Base-by-base conservation (phyloP, 768 basidiomycete species). In the Russula earlei region DNA sequence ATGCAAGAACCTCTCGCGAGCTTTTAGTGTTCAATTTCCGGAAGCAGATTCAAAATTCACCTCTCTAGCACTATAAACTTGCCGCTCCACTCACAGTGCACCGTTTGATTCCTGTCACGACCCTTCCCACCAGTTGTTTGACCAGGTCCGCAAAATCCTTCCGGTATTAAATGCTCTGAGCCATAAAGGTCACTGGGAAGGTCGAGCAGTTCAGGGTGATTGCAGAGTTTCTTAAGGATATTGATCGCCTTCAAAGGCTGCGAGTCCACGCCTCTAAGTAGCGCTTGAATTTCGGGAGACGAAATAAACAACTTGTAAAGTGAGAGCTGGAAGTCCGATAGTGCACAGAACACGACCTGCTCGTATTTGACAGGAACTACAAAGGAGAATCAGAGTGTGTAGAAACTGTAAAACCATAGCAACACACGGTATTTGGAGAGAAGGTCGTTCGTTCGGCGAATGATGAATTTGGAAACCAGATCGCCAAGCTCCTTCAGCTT, bases 351-450 rank as follows among this genome's bases (percentile, higher is more conserved):
- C 0, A 97, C 93, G 58, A 97, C 88, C 57, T 97, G 92, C 68
- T 98, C 96, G 72, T 98, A 98, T 69, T 99, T 99, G 72, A 99
- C 91, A 9, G 96, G 96, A 27, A 99, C 95, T 98, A 64, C 2
- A 49, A 46, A 24, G 42, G 25, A 46, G 29, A 36, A 27, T 37
- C 45, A 55, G 46, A 31, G 54, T 17, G 36, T 12, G 19, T 52
- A 25, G 42, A 45, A 52, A 24, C 37, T 27, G 10, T 24, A 49
- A 15, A 33, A 19, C 15, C 14, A 20, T 19, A 11, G 15, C 8
- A 47, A 81, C 91, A 62, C 59, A 94, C 93, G 70, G 65, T 97
- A 97, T 74, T 97, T 97, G 12, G 92, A 94, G 40, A 97, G 74
- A 20, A 97, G 71, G 65, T 96, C 93, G 65, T 97, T 97, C 24